These are phyloP conservation scores for Laburnicola sp. DNA, from an alignment of 2,329 filamentous ascomycete species.

Conservation along the genomic window DNA sequence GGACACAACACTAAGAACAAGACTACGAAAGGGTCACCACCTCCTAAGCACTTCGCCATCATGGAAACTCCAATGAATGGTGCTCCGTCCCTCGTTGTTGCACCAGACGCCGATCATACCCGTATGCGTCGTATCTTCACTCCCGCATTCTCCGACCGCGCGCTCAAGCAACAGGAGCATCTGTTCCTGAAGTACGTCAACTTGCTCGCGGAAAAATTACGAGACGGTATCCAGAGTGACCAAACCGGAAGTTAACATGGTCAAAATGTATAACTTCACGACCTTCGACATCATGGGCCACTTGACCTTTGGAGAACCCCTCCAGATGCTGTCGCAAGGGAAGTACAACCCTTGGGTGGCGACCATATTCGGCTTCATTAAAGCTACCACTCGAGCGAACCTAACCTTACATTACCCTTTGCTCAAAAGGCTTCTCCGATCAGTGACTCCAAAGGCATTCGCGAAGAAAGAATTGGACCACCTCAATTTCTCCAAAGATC, in stretches of 20 bases:
- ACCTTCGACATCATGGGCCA: conserved; percentile 26
- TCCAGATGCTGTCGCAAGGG: conserved; percentile 30
- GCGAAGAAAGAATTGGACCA: conserved; percentile 21
- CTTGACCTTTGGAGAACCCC: conserved; percentile 24
- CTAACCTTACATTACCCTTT: conserved; percentile 18
- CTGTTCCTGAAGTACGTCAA: conserved; percentile 43
- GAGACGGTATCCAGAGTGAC: conserved; percentile 28
- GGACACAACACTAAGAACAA: conserved; percentile 32
- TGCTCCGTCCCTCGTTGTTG: conserved; percentile 26
- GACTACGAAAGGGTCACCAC: conserved; percentile 21
- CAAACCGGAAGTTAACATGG: conserved; percentile 27
- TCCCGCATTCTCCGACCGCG: conserved; percentile 41
- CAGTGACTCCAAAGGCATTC: conserved; percentile 3
- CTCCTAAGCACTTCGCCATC: conserved; percentile 6
- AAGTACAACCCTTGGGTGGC: conserved; percentile 41
- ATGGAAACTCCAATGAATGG: neutral
- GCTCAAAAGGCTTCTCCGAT: conserved; percentile 11
- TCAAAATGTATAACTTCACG: conserved; percentile 14
- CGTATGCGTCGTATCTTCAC: conserved; percentile 24
- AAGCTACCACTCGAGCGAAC: conserved; percentile 4
- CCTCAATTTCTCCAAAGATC: conserved; percentile 23
- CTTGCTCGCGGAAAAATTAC: conserved; percentile 41
- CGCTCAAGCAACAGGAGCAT: conserved; percentile 38
- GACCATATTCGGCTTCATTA: conserved; percentile 32
- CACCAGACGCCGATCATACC: conserved; percentile 15